Conservation (phyloP, 2,329 filamentous ascomycete genomes). For the Lachnellula hyalina region DNA sequence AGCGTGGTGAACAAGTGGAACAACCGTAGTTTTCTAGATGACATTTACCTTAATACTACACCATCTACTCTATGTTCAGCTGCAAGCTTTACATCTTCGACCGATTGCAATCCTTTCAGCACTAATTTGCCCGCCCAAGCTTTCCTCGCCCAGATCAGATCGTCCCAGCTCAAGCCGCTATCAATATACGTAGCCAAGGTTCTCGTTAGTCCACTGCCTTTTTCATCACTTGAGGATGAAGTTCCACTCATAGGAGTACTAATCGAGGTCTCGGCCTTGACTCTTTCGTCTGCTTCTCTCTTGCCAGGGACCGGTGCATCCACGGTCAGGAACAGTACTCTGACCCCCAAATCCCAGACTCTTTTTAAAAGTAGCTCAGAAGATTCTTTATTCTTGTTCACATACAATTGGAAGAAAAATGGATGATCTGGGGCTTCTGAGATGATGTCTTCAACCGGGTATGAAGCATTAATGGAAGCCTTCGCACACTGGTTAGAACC, state of each 20-base stretch:
- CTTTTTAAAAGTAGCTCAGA: slow-evolving; percentile 42
- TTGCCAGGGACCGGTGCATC: slow-evolving; percentile 52
- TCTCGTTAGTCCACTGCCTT: slow-evolving; percentile 48
- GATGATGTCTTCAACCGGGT: slow-evolving; percentile 46
- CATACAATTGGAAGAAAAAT: slow-evolving; percentile 54
- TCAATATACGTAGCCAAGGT: slow-evolving; percentile 51
- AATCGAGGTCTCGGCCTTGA: slow-evolving; percentile 39
- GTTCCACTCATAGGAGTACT: slow-evolving; percentile 42
- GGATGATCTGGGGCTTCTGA: slow-evolving; percentile 8
- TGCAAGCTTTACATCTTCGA: slow-evolving; percentile 48
- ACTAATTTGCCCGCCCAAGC: slow-evolving; percentile 30
- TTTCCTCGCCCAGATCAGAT: slow-evolving; percentile 49
- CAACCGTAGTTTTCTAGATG: background rate
- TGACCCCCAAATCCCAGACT: slow-evolving; percentile 40
- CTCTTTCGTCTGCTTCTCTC: slow-evolving; percentile 38
- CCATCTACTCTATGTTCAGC: slow-evolving; percentile 46
- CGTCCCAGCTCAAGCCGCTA: slow-evolving; percentile 44
- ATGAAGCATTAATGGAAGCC: slow-evolving; percentile 47
- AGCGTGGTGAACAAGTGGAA: background rate
- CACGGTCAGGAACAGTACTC: slow-evolving; percentile 50
- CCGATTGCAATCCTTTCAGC: slow-evolving; percentile 64
- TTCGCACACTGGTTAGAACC: slow-evolving; percentile 7
- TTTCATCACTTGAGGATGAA: slow-evolving; percentile 41
- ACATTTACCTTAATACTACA: slow-evolving; percentile 38
- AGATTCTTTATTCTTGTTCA: slow-evolving; percentile 45